phyloP scores from a whole-genome alignment of 2,329 filamentous ascomycete species.

The Aureobasidium sp. region DNA sequence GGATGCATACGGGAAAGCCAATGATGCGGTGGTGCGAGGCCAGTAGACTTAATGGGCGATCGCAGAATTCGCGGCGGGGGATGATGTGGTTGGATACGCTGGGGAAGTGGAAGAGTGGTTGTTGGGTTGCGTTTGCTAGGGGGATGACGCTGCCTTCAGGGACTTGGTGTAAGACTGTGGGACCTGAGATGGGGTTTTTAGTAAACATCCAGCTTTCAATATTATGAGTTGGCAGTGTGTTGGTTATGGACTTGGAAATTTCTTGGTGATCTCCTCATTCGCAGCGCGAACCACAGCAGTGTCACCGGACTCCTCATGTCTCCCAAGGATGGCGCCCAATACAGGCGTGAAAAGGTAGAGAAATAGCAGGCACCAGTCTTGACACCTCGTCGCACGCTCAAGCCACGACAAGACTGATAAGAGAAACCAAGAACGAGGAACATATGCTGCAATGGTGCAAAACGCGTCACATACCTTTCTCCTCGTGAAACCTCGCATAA shows the following conservation, averaged over 20 bases:
- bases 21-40: conserved; percentile 66
- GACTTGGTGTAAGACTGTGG: conserved; percentile 58
- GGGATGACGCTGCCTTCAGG: conserved; percentile 51
- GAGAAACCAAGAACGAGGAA: not conserved
- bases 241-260: not conserved
- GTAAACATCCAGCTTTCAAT: not conserved
- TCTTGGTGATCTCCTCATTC: too few species aligned
- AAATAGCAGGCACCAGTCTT: not conserved
- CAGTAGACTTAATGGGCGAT: conserved; percentile 51
- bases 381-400: not conserved
- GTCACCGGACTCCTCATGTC: not conserved
- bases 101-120: conserved; percentile 74
- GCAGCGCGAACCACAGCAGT: not conserved
- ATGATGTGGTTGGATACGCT: conserved; percentile 89
- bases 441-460: not conserved
- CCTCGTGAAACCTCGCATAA: conserved; percentile 60
- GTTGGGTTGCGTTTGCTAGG: conserved; percentile 38
- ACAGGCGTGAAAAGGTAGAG: not conserved
- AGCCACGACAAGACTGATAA: not conserved
- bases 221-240: not conserved
- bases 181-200: conserved; percentile 36
- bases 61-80: conserved; percentile 89
- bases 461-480: conserved; percentile 36
- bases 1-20: conserved; percentile 83
- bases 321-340: too few species aligned